phyloP scores from a whole-genome alignment of 805 yeast species.

The Kodamaea nitidulidarum region DNA sequence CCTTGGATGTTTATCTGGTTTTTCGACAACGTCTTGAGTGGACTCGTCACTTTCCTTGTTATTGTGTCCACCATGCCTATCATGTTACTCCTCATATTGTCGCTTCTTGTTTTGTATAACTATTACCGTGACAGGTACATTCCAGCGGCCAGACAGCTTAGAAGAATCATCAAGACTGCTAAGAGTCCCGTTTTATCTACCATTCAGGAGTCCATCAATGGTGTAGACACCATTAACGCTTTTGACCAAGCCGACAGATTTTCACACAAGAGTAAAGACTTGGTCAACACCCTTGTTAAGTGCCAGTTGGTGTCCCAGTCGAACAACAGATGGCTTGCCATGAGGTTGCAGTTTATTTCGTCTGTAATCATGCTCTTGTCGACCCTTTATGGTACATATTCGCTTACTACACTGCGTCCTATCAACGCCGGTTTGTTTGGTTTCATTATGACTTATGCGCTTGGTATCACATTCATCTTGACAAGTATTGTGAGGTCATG shows the following conservation, averaged over 20 bases:
- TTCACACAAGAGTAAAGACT: constrained; percentile 46
- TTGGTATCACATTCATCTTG: constrained; percentile 51
- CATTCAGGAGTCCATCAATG: constrained; percentile 75
- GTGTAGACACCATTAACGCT: constrained; percentile 76
- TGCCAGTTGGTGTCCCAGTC: constrained; percentile 29
- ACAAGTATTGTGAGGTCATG: constrained; percentile 55
- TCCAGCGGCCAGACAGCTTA: constrained; percentile 70
- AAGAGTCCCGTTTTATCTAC: constrained; percentile 78
- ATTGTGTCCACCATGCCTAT: constrained; percentile 54
- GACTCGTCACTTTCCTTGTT: constrained; percentile 47
- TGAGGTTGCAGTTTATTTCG: constrained; percentile 59
- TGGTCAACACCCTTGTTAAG: constrained; percentile 49
- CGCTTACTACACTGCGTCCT: constrained; percentile 37
- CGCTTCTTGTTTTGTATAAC: constrained; percentile 53
- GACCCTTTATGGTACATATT: constrained; percentile 42
- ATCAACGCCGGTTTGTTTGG: constrained; percentile 60
- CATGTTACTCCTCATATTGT: constrained; percentile 44
- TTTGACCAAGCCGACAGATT: constrained; percentile 66
- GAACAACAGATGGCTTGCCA: constrained; percentile 62
- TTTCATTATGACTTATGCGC: constrained; percentile 59
- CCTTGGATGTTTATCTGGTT: constrained; percentile 53
- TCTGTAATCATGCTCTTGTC: constrained; percentile 50
- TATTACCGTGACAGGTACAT: constrained; percentile 70
- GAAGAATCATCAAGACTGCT: constrained; percentile 65
- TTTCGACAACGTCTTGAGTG: constrained; percentile 40